A percentile compares a stretch with the other conserved stretches of the same genome.
Conservation (phyloP, 306 rosid genomes). For the Morella rubra region DNA sequence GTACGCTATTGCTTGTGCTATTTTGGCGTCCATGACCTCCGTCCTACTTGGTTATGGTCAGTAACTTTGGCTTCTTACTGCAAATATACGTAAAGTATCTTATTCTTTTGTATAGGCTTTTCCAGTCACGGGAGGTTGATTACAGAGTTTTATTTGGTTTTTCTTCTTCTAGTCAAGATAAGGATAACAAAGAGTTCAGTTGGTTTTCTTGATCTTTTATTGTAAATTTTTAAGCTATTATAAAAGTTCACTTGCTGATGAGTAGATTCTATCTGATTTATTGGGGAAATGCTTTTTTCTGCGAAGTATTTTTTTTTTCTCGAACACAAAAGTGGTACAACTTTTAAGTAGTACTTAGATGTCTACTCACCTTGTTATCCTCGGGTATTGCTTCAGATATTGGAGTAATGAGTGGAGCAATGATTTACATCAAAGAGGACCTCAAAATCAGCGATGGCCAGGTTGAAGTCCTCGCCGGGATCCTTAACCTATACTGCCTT, state of each 20-base stretch:
- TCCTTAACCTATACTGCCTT: slow-evolving; percentile 66
- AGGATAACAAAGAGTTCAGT: too few relatives aligned
- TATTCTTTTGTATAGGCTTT: not conserved
- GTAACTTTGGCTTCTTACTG: not conserved
- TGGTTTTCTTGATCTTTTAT: too few relatives aligned
- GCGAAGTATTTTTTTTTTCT: too few relatives aligned
- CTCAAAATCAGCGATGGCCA: slow-evolving; percentile 46
- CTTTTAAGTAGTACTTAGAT: too few relatives aligned
- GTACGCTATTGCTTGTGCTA: slow-evolving; percentile 63
- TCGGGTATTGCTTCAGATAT: slow-evolving; percentile 47
- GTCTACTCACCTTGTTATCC: too few relatives aligned
- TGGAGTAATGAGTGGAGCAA: slow-evolving; percentile 97
- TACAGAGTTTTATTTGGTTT: too few relatives aligned
- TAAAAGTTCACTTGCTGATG: too few relatives aligned
- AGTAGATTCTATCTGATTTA: too few relatives aligned
- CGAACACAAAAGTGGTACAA: too few relatives aligned
- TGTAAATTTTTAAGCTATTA: too few relatives aligned
- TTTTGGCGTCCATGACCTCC: slow-evolving; percentile 81
- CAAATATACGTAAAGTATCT: not conserved
- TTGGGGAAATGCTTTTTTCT: too few relatives aligned
- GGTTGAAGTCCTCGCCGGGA: slow-evolving; percentile 62
- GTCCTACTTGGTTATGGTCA: slow-evolving; percentile 82
- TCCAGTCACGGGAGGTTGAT: not conserved
- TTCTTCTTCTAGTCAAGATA: too few relatives aligned
- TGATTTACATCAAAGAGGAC: slow-evolving; percentile 52